Evolutionary conservation across 169 alveolate species (phyloP), one percentile per base, ranked within the genome.

Genomic region (Cryptosporidium muris): DNA sequence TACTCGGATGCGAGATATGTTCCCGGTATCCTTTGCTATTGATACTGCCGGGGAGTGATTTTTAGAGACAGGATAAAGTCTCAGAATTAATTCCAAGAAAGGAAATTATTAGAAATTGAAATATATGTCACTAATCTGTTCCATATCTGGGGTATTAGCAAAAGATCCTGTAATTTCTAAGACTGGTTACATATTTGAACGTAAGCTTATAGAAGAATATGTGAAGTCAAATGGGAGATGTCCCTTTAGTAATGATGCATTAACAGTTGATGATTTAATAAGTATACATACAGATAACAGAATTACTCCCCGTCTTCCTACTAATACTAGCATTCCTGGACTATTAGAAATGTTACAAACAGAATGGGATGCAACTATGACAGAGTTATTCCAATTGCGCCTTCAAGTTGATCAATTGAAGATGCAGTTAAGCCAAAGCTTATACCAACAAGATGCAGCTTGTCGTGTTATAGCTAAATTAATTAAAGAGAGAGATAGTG

Each of bases 401-500:
- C 4, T 65, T 47, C 68, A 65, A 80, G 80, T 54, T 47, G 81
- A 56, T 7, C 88, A 90, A 82, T 89, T 93, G 4, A 92, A 98
- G 63, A 94, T 95, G 85, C 99, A 98, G 91, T 95, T 98, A 38
- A 94, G 98, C 47, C 99, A 97, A 80, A 93, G 98, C 45, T 93
- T 98, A 37, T 98, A 97, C 91, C 98, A 98, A 82, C 99, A 97
- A 67, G 99, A 98, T 80, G 99, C 99, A 2, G 99, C 99, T 11
- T 95, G 98, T 38, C 91, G 99, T 65, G 99, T 98, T 25, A 97
- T 97, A 9, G 98, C 99, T 14, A 90, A 98, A 88, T 92, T 98
- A 34, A 85, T 96, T 9, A 94, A 95, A 80, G 99, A 98, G 91
- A 93, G 98, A 74, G 99, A 98, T 82, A 93, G 93, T 47, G 97